Evolutionary conservation across 805 yeast genomes (phyloP), one percentile per base, ranked within the genome.

Genomic region (Kuraishia hungarica): DNA sequence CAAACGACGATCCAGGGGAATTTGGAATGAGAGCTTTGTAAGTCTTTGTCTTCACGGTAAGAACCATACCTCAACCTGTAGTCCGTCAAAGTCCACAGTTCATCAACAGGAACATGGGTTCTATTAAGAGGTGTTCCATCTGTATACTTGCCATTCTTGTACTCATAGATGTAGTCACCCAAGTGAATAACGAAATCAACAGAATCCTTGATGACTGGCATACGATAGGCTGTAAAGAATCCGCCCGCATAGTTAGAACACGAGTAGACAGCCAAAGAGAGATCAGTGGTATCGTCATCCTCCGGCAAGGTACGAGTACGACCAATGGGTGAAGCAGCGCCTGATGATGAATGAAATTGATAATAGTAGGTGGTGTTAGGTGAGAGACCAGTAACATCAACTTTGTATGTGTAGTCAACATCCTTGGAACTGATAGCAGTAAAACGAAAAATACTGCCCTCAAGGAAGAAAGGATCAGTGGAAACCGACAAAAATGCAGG

Each of bases 161-260:
- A 56, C 49, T 62, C 67, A 50, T 64, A 64, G 43, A 64, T 64
- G 48, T 64, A 63, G 48, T 64, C 67, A 19, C 67, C 66, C 6
- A 64, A 56, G 54, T 64, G 67, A 23, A 64, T 52, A 11, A 62
- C 61, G 51, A 54, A 63, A 52, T 63, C 66, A 22, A 62, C 56
- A 8, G 61, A 56, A 24, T 60, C 56, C 49, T 62, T 59, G 11
- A 57, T 19, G 21, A 56, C 61, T 2, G 67, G 64, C 57, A 59
- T 56, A 17, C 54, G 53, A 48, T 62, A 62, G 7, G 62, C 56
- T 20, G 64, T 62, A 52, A 62, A 64, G 52, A 57, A 62, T 20
- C 67, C 66, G 23, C 61, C 60, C 7, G 67, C 64, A 54, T 56
- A 62, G 29, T 62, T 64, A 17, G 65, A 58, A 51, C 67, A 63